Percentiles rank a stretch among this genome's conserved stretches.
These are phyloP conservation scores for Blastobotrys arbuscula DNA, from an alignment of 1,139 yeast genomes.

Conservation along the genomic window DNA sequence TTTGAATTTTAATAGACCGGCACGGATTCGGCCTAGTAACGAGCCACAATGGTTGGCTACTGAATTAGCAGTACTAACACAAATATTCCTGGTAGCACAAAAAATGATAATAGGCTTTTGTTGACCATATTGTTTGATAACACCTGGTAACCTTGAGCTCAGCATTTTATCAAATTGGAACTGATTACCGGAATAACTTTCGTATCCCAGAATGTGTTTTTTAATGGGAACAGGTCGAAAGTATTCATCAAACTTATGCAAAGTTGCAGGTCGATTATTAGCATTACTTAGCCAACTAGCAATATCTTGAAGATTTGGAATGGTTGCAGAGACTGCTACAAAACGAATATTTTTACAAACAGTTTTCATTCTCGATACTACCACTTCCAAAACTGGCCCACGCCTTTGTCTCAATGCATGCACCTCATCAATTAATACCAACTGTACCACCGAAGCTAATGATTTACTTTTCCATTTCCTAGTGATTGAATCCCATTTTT, in stretches of 20 bases:
- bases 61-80: slow-evolving; percentile 4
- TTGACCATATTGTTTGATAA: slow-evolving; percentile 1
- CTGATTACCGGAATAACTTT: slow-evolving; percentile 44
- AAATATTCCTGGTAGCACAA: slow-evolving; percentile 5
- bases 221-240: slow-evolving; percentile 92
- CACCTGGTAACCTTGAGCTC: not conserved
- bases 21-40: not conserved
- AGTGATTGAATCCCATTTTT: slow-evolving; percentile 7
- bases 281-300: slow-evolving; percentile 37
- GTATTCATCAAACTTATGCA: slow-evolving; percentile 61
- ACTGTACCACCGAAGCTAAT: slow-evolving; percentile 1
- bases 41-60: not conserved
- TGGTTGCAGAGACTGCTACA: slow-evolving; percentile 4
- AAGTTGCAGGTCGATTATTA: slow-evolving; percentile 68
- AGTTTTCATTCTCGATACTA: slow-evolving; percentile 6
- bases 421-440: slow-evolving; percentile 9
- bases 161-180: slow-evolving; percentile 8
- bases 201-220: slow-evolving; percentile 81
- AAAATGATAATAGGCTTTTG: slow-evolving; percentile 6
- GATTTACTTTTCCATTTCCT: slow-evolving; percentile 5
- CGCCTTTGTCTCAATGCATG: slow-evolving; percentile 1
- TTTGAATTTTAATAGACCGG: slow-evolving; percentile 52
- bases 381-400: slow-evolving; percentile 7
- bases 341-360: slow-evolving; percentile 4
- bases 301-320: slow-evolving; percentile 7